Evolutionary conservation across 306 rosid genomes (phyloP).

Genomic region (Crotalaria pallida): DNA sequence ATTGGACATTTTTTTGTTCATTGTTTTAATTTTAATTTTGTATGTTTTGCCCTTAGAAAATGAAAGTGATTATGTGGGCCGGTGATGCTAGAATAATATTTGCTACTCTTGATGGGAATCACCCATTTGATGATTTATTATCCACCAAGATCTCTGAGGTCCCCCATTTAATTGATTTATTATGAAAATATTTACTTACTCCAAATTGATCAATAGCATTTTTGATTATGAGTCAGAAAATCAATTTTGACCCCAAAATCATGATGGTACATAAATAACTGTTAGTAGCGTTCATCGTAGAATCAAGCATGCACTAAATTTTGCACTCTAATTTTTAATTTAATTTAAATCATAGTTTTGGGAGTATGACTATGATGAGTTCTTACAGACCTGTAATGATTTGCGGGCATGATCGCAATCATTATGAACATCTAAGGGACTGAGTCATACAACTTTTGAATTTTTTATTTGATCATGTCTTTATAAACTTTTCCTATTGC

Average conservation of each 20-base stretch:
- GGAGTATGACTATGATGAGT: neutral
- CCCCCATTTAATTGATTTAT: neutral
- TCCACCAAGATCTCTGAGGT: constrained; percentile 60
- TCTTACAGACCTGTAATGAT: constrained; percentile 26
- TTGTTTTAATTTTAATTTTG: neutral
- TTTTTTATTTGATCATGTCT: too few species aligned
- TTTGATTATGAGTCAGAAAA: too few species aligned
- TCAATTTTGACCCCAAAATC: too few species aligned
- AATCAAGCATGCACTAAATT: too few species aligned
- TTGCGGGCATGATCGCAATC: constrained; percentile 19
- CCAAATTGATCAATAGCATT: neutral
- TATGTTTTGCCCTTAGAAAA: too few species aligned
- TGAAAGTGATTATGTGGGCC: neutral
- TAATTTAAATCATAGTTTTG: neutral
- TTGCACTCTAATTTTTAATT: neutral
- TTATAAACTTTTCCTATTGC: too few species aligned
- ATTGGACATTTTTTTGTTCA: neutral
- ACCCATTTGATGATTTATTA: constrained; percentile 29
- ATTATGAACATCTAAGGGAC: constrained; percentile 24
- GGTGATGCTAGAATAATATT: constrained; percentile 33
- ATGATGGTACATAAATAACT: too few species aligned
- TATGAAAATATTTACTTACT: too few species aligned
- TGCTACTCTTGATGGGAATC: constrained; percentile 48
- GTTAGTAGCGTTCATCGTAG: too few species aligned
- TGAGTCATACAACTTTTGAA: neutral